Base-by-base conservation (phyloP, 106 monocot species). In the Apostasia ramifera region DNA sequence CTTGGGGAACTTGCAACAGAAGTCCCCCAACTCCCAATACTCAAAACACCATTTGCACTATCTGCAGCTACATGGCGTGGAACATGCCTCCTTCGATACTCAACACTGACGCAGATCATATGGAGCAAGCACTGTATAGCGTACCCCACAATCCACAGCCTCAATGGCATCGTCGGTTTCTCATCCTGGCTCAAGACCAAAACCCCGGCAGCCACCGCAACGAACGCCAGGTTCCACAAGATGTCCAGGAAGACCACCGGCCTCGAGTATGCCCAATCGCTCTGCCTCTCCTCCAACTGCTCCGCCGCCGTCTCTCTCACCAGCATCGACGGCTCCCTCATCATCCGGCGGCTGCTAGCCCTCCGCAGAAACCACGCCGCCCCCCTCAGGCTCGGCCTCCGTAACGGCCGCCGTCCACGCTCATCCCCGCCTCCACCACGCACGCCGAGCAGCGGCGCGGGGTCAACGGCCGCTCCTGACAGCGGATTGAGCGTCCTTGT, bases 211-310 rank as follows among this genome's bases (percentile, higher is more conserved):
- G 85, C 78, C 37, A 75, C 82, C 60, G 63, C 44, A 5, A 86
- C 79, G 62, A 86, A 86, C 8, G 79, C 75, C 8, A 86, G 75
- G 67, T 86, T 86, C 85, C 85, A 86, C 11, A 86, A 45, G 10
- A 79, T 60, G 75, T 86, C 85, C 6, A 86, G 76, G 53, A 79
- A 63, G n/a, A 86, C 85, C n/a, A 86, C 85, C 11, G 85, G 85
- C 71, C 64, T 67, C 46, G 85, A 82, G 65, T 86, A 82, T 4
- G 85, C 85, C 85, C 85, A 86, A 59, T 86, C 85, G 61, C 76
- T 74, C 79, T 86, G 82, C 40, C 82, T 71, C 69, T 82, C 85
- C 76, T 86, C 85, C 37, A 86, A 76, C 54, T 86, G 82, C 72
- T 86, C 85, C 13, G 76, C 79, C 40, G 85, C 82, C 9, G 82